phyloP scores from a whole-genome alignment of 2,329 filamentous ascomycete genomes.

The Apiospora pterosperma region DNA sequence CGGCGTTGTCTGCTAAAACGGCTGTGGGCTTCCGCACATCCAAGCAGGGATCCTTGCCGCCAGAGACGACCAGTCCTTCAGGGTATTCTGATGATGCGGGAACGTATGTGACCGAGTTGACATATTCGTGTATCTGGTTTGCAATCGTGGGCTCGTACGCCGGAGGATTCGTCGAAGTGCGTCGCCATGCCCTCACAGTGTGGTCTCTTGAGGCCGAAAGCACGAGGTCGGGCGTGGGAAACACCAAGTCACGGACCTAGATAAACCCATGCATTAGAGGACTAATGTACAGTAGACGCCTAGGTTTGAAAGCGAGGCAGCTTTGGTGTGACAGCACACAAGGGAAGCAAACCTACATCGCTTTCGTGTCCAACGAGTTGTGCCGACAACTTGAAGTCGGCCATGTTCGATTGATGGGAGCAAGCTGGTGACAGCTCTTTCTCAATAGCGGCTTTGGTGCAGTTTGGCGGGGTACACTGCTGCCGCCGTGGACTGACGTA shows the following conservation, averaged over 20 bases:
- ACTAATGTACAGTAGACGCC: neutral
- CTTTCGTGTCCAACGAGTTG: constrained; percentile 86
- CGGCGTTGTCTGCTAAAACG: constrained; percentile 69
- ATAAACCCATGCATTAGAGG: neutral
- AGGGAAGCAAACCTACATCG: constrained; percentile 62
- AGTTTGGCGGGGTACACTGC: neutral
- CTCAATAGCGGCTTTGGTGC: neutral
- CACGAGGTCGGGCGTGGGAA: constrained; percentile 67
- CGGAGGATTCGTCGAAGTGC: constrained; percentile 61
- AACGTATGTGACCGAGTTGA: constrained; percentile 80
- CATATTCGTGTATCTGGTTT: constrained; percentile 77
- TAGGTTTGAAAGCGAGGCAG: neutral
- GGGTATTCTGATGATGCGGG: constrained; percentile 66
- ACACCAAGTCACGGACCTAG: constrained; percentile 83
- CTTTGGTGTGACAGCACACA: neutral
- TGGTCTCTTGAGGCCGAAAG: constrained; percentile 89
- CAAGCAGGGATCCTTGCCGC: constrained; percentile 88
- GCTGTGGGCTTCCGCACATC: constrained; percentile 76
- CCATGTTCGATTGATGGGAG: constrained; percentile 45
- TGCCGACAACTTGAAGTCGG: constrained; percentile 89
- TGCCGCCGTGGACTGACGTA: neutral
- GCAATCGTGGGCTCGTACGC: constrained; percentile 75
- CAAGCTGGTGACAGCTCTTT: neutral
- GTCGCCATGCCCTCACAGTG: constrained; percentile 83
- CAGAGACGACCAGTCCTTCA: constrained; percentile 80